Evolutionary conservation across 805 yeast species (phyloP).

Genomic region (Saccharomycodes ludwigii): DNA sequence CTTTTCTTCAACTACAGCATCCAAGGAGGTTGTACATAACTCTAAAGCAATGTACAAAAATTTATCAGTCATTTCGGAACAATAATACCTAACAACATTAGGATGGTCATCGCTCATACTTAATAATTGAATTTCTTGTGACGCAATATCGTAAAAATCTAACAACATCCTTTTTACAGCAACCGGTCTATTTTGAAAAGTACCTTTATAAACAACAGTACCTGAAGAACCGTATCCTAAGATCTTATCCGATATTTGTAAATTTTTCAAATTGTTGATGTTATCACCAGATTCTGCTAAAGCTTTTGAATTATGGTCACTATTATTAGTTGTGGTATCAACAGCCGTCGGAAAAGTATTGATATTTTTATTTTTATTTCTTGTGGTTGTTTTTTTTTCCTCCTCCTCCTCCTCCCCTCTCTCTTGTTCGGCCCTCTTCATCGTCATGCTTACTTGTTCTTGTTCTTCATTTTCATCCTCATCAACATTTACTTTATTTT

Average conservation of each 20-base stretch:
- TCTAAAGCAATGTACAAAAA: conserved; percentile 90
- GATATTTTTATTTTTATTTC: conserved; percentile 1
- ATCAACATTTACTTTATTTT: conserved; percentile 5
- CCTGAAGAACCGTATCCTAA: conserved; percentile 96
- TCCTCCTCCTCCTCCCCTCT: conserved; percentile 69
- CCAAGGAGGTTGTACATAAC: conserved; percentile 78
- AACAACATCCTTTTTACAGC: conserved; percentile 91
- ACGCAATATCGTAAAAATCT: conserved; percentile 88
- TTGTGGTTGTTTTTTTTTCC: conserved; percentile 17
- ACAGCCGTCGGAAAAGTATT: no score
- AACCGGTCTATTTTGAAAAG: conserved; percentile 84
- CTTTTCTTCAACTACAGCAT: conserved; percentile 60
- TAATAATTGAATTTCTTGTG: conserved; percentile 74
- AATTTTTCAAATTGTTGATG: conserved; percentile 34
- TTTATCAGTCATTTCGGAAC: conserved; percentile 82
- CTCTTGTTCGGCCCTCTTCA: conserved; percentile 66
- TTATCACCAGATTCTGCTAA: conserved; percentile 13
- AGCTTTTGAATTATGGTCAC: conserved; percentile 2
- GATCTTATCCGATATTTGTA: conserved; percentile 58
- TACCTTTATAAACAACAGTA: conserved; percentile 84
- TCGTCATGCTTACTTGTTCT: conserved; percentile 12
- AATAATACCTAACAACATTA: conserved; percentile 83
- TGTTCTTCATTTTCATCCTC: conserved; percentile 6
- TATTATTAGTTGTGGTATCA: conserved; percentile 4
- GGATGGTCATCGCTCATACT: conserved; percentile 97